Evolutionary conservation across 2,329 filamentous ascomycete genomes (phyloP).

Genomic region (Stachybotrys elegans): DNA sequence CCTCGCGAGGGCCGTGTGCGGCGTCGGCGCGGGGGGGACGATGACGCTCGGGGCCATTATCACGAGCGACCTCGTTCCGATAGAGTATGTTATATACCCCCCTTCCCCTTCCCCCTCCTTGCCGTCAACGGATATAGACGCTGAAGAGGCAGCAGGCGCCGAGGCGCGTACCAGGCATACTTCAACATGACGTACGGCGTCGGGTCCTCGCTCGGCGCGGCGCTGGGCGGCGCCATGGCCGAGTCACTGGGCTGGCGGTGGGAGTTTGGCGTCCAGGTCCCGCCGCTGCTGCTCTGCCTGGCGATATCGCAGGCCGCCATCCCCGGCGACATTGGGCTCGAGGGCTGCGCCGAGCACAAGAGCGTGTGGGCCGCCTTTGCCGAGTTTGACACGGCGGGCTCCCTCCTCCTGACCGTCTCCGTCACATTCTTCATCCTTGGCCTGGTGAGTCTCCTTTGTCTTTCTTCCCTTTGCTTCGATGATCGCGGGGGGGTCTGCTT

Average conservation of each 20-base stretch:
- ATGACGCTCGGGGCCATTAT: conserved; percentile 67
- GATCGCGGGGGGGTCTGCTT: no score
- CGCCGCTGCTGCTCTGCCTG: conserved; percentile 42
- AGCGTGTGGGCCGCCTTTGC: conserved; percentile 43
- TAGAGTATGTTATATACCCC: conserved; percentile 49
- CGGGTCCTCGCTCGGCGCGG: conserved; percentile 57
- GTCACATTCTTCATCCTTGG: conserved; percentile 56
- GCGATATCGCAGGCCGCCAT: conserved; percentile 40
- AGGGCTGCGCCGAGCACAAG: conserved; percentile 31
- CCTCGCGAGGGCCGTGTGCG: conserved; percentile 63
- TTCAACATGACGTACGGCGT: conserved; percentile 61
- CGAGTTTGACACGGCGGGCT: conserved; percentile 54
- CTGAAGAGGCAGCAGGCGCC: conserved; percentile 23
- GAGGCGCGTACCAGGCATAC: conserved; percentile 69
- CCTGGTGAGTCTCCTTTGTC: conserved; percentile 35
- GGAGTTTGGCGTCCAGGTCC: conserved; percentile 62
- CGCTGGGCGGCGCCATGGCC: conserved; percentile 64
- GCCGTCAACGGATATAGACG: conserved; percentile 2
- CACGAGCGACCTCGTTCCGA: conserved; percentile 68
- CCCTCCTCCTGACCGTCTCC: conserved; percentile 44
- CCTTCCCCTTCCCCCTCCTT: conserved; percentile 6
- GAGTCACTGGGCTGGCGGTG: conserved; percentile 69
- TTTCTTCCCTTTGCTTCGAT: neutral
- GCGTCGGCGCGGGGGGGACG: conserved; percentile 67
- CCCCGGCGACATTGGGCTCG: conserved; percentile 47